A percentile compares a stretch with the other conserved stretches of the same genome.
Evolutionary conservation across 1,284 basidiomycete species (phyloP).

Genomic region (Spongispora temasekensis): DNA sequence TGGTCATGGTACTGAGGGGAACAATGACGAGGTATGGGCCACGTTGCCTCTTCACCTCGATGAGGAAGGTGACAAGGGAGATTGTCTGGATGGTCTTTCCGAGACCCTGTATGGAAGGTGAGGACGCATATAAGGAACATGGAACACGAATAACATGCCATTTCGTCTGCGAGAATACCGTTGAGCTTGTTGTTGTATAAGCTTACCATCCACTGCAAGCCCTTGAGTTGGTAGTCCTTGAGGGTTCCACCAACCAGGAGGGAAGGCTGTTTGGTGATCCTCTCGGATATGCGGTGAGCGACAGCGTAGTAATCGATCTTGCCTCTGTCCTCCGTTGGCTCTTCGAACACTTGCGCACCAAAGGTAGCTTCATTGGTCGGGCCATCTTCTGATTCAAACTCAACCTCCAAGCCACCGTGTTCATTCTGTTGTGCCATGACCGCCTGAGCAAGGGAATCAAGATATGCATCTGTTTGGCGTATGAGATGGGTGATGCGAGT

Average conservation of each 20-base stretch:
- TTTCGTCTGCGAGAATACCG: constrained; percentile 97
- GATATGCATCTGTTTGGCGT: constrained; percentile 92
- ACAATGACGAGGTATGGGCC: constrained; percentile 98
- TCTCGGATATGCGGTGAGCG: constrained; percentile 93
- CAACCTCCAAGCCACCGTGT: constrained; percentile 52
- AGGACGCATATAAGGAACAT: constrained; percentile 10
- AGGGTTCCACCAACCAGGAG: constrained; percentile 85
- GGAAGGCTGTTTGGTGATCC: constrained; percentile 78
- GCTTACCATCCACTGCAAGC: constrained; percentile 98
- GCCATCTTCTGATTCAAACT: constrained; percentile 63
- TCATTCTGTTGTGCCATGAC: constrained; percentile 94
- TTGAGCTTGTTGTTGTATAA: constrained; percentile 98
- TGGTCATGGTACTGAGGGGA: constrained; percentile 97
- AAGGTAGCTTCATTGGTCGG: constrained; percentile 88
- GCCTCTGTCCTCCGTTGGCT: constrained; percentile 61
- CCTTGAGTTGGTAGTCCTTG: constrained; percentile 93
- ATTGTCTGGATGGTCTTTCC: constrained; percentile 97
- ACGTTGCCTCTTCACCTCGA: constrained; percentile 88
- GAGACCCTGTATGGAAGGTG: constrained; percentile 69
- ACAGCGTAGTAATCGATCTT: constrained; percentile 98
- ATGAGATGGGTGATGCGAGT: constrained; percentile 98
- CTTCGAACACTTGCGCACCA: constrained; percentile 72
- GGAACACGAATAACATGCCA: constrained; percentile 58
- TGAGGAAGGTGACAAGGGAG: constrained; percentile 94
- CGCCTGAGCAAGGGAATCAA: constrained; percentile 94